Percentiles rank a stretch among this genome's conserved stretches.
phyloP scores from a whole-genome alignment of 495 filamentous ascomycete genomes.

The Penicillium salamii region DNA sequence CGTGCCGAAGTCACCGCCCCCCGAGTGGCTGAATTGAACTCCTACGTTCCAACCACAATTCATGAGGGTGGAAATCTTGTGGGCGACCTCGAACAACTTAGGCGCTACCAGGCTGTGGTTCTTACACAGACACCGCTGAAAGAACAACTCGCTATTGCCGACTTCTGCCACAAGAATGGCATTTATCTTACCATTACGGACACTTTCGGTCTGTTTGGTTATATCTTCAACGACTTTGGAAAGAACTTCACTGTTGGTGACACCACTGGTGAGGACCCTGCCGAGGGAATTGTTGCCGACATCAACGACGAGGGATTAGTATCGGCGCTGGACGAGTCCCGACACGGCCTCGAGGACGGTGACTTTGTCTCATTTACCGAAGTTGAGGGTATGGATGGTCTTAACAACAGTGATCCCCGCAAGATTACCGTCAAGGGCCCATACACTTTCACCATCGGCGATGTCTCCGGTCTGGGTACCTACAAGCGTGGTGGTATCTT shows the following conservation, averaged over 20 bases:
- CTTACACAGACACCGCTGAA: constrained; percentile 78
- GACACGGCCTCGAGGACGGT: constrained; percentile 94
- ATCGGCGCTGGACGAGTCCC: constrained; percentile 90
- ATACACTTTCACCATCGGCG: constrained; percentile 95
- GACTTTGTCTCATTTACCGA: constrained; percentile 95
- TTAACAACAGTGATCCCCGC: constrained; percentile 78
- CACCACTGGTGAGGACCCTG: constrained; percentile 81
- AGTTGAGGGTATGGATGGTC: constrained; percentile 84
- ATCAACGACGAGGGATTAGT: constrained; percentile 89
- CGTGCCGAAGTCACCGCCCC: constrained; percentile 84
- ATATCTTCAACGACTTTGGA: constrained; percentile 96
- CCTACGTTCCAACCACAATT: constrained; percentile 85
- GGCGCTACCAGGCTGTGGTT: constrained; percentile 88
- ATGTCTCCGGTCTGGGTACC: constrained; percentile 79
- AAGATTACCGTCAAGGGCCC: constrained; percentile 93
- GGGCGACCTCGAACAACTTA: constrained; percentile 70
- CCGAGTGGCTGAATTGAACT: constrained; percentile 89
- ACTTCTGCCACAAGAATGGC: constrained; percentile 88
- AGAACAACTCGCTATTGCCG: constrained; percentile 76
- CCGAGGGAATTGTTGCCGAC: constrained; percentile 85
- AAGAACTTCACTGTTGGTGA: constrained; percentile 88
- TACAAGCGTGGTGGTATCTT: constrained; percentile 88
- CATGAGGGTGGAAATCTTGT: constrained; percentile 63
- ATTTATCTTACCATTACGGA: constrained; percentile 87
- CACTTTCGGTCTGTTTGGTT: constrained; percentile 90